phyloP scores from a whole-genome alignment of 768 basidiomycete genomes.

The Calocera viscosa region DNA sequence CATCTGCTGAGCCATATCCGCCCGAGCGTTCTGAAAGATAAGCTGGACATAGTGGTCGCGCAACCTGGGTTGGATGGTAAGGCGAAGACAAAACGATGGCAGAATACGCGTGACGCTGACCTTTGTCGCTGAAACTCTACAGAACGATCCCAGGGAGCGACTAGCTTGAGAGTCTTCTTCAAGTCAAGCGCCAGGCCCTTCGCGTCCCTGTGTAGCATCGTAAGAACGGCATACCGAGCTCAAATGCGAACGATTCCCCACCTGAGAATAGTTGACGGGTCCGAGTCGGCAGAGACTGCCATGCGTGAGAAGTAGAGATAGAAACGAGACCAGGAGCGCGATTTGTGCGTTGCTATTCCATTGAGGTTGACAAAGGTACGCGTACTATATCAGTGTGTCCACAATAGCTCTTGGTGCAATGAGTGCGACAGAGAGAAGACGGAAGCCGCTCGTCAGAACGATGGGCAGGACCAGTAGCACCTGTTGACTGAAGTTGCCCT shows the following conservation, averaged over 20 bases:
- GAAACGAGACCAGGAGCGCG: not conserved
- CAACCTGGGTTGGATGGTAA: slow-evolving; percentile 35
- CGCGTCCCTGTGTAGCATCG: not conserved
- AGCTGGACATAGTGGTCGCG: slow-evolving; percentile 57
- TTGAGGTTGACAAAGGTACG: too few species aligned
- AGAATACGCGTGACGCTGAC: slow-evolving; percentile 36
- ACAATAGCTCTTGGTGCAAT: too few species aligned
- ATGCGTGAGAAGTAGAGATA: not conserved
- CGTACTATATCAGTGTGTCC: too few species aligned
- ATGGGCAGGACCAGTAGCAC: too few species aligned
- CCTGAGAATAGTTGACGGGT: not conserved
- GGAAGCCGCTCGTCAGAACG: too few species aligned
- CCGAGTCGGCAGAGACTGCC: not conserved
- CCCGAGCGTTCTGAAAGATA: slow-evolving; percentile 53
- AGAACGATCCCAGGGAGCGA: slow-evolving; percentile 70
- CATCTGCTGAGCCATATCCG: slow-evolving; percentile 62
- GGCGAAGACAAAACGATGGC: not conserved
- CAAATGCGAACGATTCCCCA: not conserved
- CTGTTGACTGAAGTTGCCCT: too few species aligned
- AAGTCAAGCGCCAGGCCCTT: not conserved
- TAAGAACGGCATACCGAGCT: not conserved
- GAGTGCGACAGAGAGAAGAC: too few species aligned
- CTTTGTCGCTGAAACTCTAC: slow-evolving; percentile 77
- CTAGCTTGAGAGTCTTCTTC: slow-evolving; percentile 42
- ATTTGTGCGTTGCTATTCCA: too few species aligned